These are phyloP conservation scores for Zizania latifolia DNA, from an alignment of 176 grass and related monocot species.

Conservation along the genomic window DNA sequence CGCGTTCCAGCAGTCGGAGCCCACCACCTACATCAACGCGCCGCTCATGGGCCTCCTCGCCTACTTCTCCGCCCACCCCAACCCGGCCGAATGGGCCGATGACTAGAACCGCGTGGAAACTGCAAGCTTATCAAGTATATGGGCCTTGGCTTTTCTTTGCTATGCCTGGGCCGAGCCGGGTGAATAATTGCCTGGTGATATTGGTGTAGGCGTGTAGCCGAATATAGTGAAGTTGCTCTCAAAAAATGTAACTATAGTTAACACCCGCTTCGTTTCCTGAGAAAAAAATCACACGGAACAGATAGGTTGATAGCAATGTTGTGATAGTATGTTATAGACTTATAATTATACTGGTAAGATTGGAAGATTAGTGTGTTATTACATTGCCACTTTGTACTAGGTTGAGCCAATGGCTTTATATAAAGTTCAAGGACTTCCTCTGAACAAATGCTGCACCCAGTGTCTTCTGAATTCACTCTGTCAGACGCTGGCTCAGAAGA, in stretches of 20 bases:
- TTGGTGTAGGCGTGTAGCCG: not conserved
- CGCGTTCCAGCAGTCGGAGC: conserved; percentile 57
- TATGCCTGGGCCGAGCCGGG: not conserved
- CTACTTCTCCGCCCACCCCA: conserved; percentile 38
- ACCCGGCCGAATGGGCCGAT: conserved; percentile 37
- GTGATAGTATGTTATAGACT: not conserved
- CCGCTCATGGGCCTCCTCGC: conserved; percentile 61
- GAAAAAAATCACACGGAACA: not conserved
- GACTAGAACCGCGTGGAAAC: conserved; percentile 25
- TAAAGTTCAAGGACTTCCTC: not conserved
- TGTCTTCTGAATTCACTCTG: not conserved
- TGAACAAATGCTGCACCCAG: not conserved
- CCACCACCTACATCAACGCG: conserved; percentile 73
- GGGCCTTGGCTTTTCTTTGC: not conserved
- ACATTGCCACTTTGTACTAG: not conserved
- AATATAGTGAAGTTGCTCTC: not conserved
- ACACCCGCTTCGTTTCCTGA: not conserved
- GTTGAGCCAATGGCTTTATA: not conserved
- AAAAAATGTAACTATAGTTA: not conserved
- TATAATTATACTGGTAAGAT: not conserved
- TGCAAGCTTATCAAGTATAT: not conserved
- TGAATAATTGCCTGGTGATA: not conserved
- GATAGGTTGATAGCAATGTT: not conserved
- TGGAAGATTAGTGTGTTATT: not conserved
- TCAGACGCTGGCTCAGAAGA: not conserved